These are phyloP conservation scores for Moniliophthora roreri DNA, from an alignment of 1,284 basidiomycete genomes.

Conservation along the genomic window DNA sequence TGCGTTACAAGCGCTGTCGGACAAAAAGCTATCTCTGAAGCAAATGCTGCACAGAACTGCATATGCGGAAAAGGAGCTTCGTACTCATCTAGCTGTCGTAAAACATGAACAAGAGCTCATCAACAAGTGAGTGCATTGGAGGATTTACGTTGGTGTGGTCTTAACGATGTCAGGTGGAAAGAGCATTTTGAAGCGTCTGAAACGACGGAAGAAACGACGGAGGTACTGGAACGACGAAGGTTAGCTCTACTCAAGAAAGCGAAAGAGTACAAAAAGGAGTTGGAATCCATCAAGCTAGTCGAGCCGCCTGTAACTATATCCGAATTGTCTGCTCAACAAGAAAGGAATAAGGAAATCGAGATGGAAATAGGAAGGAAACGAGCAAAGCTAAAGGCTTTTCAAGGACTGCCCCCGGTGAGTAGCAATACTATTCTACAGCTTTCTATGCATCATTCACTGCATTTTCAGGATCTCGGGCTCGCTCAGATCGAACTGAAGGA, in stretches of 20 bases:
- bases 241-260: background rate
- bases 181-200: background rate
- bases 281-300: background rate
- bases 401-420: conserved; percentile 1
- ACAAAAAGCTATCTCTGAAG: background rate
- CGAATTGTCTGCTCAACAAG: conserved; percentile 1
- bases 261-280: background rate
- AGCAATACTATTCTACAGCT: background rate
- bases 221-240: background rate
- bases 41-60: background rate
- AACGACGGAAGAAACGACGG: background rate
- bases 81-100: background rate
- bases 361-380: background rate
- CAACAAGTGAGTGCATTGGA: background rate
- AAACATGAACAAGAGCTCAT: background rate
- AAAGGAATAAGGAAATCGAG: background rate
- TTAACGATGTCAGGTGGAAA: background rate
- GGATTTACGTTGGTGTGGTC: background rate
- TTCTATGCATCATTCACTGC: background rate
- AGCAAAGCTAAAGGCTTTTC: background rate
- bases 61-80: background rate
- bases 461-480: background rate
- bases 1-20: background rate
- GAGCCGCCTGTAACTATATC: background rate
- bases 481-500: background rate